Conservation (phyloP, 202 grass and related monocot species). For the Setaria viridis region DNA sequence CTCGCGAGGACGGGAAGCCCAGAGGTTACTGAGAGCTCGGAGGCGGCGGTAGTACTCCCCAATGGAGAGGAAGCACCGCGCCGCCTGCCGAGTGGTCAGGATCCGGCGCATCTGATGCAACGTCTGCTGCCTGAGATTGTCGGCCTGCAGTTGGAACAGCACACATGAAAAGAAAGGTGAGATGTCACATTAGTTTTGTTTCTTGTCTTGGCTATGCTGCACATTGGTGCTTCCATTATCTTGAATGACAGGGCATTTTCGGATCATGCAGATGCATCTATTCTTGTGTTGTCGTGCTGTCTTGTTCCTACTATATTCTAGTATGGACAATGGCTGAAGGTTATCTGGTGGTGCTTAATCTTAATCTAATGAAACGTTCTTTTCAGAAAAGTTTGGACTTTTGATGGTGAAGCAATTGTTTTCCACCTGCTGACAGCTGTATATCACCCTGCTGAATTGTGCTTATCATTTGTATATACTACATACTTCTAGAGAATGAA, state of each 20-base stretch:
- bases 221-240: constrained; percentile 22
- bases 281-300: constrained; percentile 38
- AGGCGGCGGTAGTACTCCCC: constrained; percentile 90
- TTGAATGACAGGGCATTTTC: constrained; percentile 44
- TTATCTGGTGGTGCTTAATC: constrained; percentile 25
- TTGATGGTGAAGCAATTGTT: constrained; percentile 20
- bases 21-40: constrained; percentile 84
- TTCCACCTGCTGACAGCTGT: constrained; percentile 19
- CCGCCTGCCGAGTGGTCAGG: constrained; percentile 77
- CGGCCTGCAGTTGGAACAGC: constrained; percentile 64
- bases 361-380: constrained; percentile 31
- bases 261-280: constrained; percentile 46
- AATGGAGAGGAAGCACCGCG: constrained; percentile 83
- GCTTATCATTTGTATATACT: constrained; percentile 18
- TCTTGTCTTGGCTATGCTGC: constrained; percentile 39
- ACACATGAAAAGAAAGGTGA: constrained; percentile 38
- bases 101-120: constrained; percentile 83
- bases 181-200: constrained; percentile 43
- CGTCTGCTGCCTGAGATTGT: constrained; percentile 88
- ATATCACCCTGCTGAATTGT: background rate
- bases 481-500: background rate
- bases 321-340: constrained; percentile 5
- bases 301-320: constrained; percentile 46
- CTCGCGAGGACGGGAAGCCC: constrained; percentile 83
- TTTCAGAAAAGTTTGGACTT: constrained; percentile 35